These are phyloP conservation scores for Sporisorium iseilematis-ciliati DNA, from an alignment of 1,284 basidiomycete genomes.

Conservation along the genomic window DNA sequence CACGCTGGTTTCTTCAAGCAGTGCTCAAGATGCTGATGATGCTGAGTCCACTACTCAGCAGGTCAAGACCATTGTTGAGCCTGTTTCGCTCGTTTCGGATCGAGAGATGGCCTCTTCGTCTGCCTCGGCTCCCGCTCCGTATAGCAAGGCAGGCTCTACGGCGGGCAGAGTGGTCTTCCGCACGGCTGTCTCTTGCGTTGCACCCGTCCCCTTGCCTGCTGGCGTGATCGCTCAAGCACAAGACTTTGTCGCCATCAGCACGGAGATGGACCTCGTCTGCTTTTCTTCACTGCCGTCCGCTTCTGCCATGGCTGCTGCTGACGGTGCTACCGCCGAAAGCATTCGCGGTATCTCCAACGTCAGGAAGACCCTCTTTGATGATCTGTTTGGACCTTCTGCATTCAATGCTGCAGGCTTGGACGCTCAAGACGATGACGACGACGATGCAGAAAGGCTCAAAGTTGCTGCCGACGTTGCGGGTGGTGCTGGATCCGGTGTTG, in stretches of 20 bases:
- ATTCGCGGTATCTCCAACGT: constrained; percentile 78
- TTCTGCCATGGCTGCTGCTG: constrained; percentile 20
- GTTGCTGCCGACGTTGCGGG: constrained; percentile 3
- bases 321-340: constrained; percentile 31
- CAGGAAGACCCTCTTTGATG: constrained; percentile 82
- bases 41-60: constrained; percentile 9
- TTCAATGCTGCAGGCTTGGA: constrained; percentile 67
- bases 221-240: constrained; percentile 17
- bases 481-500: constrained; percentile 54
- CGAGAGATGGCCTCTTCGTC: constrained; percentile 32
- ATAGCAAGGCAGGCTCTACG: constrained; percentile 12
- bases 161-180: constrained; percentile 17
- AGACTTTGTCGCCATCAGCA: constrained; percentile 50
- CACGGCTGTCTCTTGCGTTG: constrained; percentile 21
- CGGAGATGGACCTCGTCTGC: constrained; percentile 50
- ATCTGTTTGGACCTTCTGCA: constrained; percentile 80
- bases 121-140: not conserved
- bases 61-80: constrained; percentile 34
- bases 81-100: constrained; percentile 40
- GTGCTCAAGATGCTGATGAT: not conserved
- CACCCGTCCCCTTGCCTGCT: constrained; percentile 26
- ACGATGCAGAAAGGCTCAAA: constrained; percentile 5
- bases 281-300: constrained; percentile 47
- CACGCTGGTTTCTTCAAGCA: constrained; percentile 22
- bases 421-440: constrained; percentile 25